Evolutionary conservation across 805 yeast species (phyloP), one percentile per base, ranked within the genome.

Genomic region (Monosporozyma unispora): DNA sequence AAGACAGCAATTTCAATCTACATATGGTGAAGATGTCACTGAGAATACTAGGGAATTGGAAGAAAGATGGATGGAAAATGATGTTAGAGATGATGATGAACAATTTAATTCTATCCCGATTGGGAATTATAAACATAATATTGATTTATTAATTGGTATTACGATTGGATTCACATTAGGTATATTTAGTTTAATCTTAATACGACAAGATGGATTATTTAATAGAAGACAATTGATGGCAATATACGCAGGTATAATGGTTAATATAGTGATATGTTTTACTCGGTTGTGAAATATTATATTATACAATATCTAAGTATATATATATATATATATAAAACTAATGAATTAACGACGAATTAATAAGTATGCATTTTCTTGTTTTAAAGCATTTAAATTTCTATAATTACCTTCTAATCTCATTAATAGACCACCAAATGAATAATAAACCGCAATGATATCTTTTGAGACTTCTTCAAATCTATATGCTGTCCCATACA

Each of bases 401-500:
- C 97, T 81, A 72, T 90, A 93, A 50, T 87, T 87, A 58, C 99
- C 99, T 71, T 93, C 98, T 55, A 93, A 74, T 62, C 97, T 84
- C 81, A 91, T 78, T 59, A 93, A 75, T 59, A 93, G 77, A 4
- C 99, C 99, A 50, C 99, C 99, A 67, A 90, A 93, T 3, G 98
- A 91, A 50, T 88, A 87, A 65, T 88, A 93, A 22, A 91, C 96
- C 19, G 95, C 82, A 69, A 88, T 84, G 56, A 73, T 73, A 61
- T 82, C 87, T 51, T 70, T 66, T 40, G 59, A 60, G 54, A 83
- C 79, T 70, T 93, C 99, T 67, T 91, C 96, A 64, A 93, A 93
- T 68, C 91, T 90, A 75, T 93, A 93, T 44, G 93, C 95, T 6
- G 96, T 89, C 48, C 99, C 99, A 66, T 90, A 82, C 98, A 93